Evolutionary conservation across 768 basidiomycete species (phyloP), one percentile per base, ranked within the genome.

Genomic region (Cystobasidium onofrii): DNA sequence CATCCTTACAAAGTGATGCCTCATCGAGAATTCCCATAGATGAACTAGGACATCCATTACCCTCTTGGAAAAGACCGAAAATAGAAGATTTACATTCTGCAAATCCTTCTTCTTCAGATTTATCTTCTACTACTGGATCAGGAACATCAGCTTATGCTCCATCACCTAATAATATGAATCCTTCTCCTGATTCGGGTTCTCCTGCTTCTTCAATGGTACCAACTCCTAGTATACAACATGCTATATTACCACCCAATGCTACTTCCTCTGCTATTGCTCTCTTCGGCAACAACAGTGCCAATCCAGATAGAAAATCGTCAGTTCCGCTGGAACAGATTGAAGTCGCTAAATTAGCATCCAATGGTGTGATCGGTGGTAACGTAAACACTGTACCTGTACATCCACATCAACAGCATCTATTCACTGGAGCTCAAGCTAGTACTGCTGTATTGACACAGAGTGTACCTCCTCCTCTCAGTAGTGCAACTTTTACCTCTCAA

Each of bases 61-160:
- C 69, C 17, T 55, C 69, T 12, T 71, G 69, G 69, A 71, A 71
- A 41, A 10, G 69, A 52, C 55, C 69, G 9, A 71, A 71, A 25
- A n/a, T 57, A 20, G 57, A 60, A 25, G 57, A 60, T 15, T 4
- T 29, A 7, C 7, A 55, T n/a, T 10, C 13, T n/a, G 2, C 50
- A 4, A 34, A 55, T 52, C 27, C 43, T n/a, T 44, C 65, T n/a
- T 44, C 65, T 23, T 67, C 65, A 20, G 27, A 41, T 67, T 23
- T 44, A 36, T 43, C 31, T 39, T 27, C 36, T 13, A 44, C 33
- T 18, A 60, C 52, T 55, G 29, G n/a, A 50, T 33, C 10, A 52
- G 44, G 23, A 31, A 43, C 44, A 67, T 50, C 31, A 67, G 65
- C 44, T n/a, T 46, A 43, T 41, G 65, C 65, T 67, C 65, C 57